Evolutionary conservation across 306 rosid species (phyloP).

Genomic region (Betula pendula): DNA sequence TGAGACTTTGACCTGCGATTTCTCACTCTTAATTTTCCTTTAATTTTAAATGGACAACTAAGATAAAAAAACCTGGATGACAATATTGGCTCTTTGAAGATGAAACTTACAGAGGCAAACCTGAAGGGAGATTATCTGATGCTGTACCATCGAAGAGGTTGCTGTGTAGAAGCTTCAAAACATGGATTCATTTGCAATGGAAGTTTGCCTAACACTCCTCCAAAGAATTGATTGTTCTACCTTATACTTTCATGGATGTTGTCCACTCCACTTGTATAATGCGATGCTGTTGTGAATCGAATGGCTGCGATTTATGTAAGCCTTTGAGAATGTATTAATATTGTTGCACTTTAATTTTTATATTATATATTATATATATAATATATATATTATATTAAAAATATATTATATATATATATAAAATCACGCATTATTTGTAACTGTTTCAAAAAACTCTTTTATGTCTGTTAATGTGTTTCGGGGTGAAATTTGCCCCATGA

Average conservation of each 20-base stretch:
- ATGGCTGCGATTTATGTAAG: no score
- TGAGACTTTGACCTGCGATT: background rate
- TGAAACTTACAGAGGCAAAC: slow-evolving; percentile 48
- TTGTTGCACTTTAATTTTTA: no score
- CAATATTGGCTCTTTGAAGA: slow-evolving; percentile 52
- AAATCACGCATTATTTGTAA: no score
- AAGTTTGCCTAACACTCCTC: slow-evolving; percentile 59
- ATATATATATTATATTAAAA: no score
- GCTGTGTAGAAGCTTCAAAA: slow-evolving; percentile 36
- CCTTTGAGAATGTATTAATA: no score
- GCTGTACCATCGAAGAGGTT: slow-evolving; percentile 47
- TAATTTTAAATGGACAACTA: slow-evolving; percentile 53
- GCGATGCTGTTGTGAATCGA: background rate
- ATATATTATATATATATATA: no score
- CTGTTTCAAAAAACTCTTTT: no score
- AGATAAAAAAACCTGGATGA: slow-evolving; percentile 57
- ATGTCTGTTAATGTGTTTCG: no score
- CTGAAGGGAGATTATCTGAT: slow-evolving; percentile 42
- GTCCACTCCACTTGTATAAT: background rate
- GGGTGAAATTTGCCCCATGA: no score
- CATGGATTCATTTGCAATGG: slow-evolving; percentile 27
- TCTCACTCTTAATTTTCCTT: background rate
- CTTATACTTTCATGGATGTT: background rate
- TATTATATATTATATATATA: no score
- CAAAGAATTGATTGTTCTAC: slow-evolving; percentile 21